phyloP scores from a whole-genome alignment of 495 filamentous ascomycete genomes.

The Penicillium roqueforti region DNA sequence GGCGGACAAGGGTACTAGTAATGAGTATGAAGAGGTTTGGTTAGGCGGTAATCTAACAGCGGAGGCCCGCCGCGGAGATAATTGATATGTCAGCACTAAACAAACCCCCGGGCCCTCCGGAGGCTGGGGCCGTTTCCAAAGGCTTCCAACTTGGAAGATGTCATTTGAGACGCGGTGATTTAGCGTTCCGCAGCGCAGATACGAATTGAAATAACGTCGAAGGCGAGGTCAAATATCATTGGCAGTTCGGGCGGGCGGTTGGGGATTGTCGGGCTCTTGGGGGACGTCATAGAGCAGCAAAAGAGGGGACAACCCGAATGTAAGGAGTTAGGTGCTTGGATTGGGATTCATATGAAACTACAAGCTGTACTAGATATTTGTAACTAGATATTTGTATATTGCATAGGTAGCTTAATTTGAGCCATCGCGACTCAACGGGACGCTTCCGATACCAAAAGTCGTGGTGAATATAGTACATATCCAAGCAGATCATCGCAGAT shows the following conservation, averaged over 20 bases:
- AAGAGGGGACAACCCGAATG: conserved; percentile 17
- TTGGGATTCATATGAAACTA: not conserved
- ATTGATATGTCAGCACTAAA: conserved; percentile 27
- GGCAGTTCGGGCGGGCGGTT: conserved; percentile 7
- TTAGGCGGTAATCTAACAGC: conserved; percentile 12
- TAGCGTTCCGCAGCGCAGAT: not conserved
- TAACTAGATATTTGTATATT: too few species aligned
- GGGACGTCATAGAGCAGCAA: conserved; percentile 22
- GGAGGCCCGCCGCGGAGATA: conserved; percentile 15
- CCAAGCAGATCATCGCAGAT: conserved; percentile 16
- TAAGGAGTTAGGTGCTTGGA: conserved; percentile 10
- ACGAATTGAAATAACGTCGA: conserved; percentile 6
- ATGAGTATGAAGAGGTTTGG: conserved; percentile 10
- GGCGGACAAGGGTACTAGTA: conserved; percentile 3
- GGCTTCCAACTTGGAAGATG: conserved; percentile 12
- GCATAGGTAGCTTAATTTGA: not conserved
- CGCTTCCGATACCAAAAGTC: not conserved
- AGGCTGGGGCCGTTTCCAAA: not conserved
- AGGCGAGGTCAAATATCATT: conserved; percentile 6
- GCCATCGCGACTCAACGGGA: not conserved
- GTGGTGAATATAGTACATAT: conserved; percentile 3
- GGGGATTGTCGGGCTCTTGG: conserved; percentile 11
- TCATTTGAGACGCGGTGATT: not conserved
- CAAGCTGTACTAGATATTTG: not conserved
- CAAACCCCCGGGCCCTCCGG: not conserved